Evolutionary conservation across 2,329 filamentous ascomycete genomes (phyloP), one percentile per base, ranked within the genome.

Genomic region (Epichloe brachyelytri): DNA sequence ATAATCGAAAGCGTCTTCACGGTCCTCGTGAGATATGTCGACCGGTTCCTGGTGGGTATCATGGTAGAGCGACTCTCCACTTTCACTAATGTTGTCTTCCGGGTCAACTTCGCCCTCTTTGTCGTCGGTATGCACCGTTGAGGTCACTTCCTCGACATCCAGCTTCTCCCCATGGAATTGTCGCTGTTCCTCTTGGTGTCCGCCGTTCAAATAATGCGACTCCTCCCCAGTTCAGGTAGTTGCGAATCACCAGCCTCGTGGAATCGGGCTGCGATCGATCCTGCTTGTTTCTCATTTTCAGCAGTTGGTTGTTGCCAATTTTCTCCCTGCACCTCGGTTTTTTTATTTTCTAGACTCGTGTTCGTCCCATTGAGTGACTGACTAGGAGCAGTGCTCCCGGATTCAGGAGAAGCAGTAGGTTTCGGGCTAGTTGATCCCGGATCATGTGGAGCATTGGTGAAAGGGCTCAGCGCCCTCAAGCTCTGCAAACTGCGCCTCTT

Each of bases 1-100:
- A 56, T 97, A 97, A 65, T 97, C 91, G 61, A 97, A 97, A 1
- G 90, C 90, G 65, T 97, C 91, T 57, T 90, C 83, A 19, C 91
- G 85, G 65, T 96, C 89, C 68, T 97, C 91, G 61, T 97, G 91
- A 0, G 88, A 88, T 5, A 85, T 69, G 17, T 54, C 46, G 5
- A n/a, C 43, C 8, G 77, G 76, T 48, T 79, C 75, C 50, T 79
- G 73, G 46, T 75, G 64, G 0, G 76, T 71, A 58, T 83, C 81
- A 58, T 83, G 79, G 59, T 85, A 83, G 6, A 82, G 70, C 12
- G 78, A 78, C 49, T 81, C 75, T 59, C 79, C 73, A 56, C 82
- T 81, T 58, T 87, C 82, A 59, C 82, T 85, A 20, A 73, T 72
- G 33, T 70, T 58, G 34, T 57, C 55, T 19, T 52, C 41, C 17